Percentiles rank a stretch among this genome's conserved stretches.
Evolutionary conservation across 768 basidiomycete genomes (phyloP).

Genomic region (Cyclocybe cylindracea): DNA sequence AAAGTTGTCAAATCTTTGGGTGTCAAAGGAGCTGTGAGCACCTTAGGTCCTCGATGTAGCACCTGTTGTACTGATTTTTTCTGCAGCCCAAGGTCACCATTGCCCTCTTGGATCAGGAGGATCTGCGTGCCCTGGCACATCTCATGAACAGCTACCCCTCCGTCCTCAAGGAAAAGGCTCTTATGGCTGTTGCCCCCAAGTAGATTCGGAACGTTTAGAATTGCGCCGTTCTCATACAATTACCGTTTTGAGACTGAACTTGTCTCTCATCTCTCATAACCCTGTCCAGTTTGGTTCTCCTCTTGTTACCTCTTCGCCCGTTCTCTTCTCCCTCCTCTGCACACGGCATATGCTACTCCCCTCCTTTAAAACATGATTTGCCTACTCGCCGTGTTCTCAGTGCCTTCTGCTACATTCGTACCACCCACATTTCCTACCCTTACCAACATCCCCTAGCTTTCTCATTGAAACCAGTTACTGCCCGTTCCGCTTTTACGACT

Average conservation of each 20-base stretch:
- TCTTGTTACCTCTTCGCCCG: too few relatives aligned
- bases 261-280: too few relatives aligned
- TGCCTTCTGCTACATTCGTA: too few relatives aligned
- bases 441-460: too few relatives aligned
- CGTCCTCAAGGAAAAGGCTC: slow-evolving; percentile 78
- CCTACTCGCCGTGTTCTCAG: not conserved
- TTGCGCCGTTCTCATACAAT: not conserved
- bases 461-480: not conserved
- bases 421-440: too few relatives aligned
- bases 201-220: slow-evolving; percentile 11
- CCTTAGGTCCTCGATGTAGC: not conserved
- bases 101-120: slow-evolving; percentile 79
- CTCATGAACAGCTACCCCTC: slow-evolving; percentile 86
- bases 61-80: slow-evolving; percentile 2
- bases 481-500: not conserved
- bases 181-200: slow-evolving; percentile 31
- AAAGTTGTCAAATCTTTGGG: slow-evolving; percentile 77
- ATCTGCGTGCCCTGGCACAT: slow-evolving; percentile 80
- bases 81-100: slow-evolving; percentile 82
- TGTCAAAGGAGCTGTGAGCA: slow-evolving; percentile 74
- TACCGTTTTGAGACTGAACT: too few relatives aligned
- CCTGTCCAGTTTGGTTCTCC: not conserved
- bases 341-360: too few relatives aligned
- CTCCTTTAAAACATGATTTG: too few relatives aligned
- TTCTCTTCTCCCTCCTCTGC: too few relatives aligned